Conservation (phyloP, 768 basidiomycete genomes). For the Gyrodon lividus region DNA sequence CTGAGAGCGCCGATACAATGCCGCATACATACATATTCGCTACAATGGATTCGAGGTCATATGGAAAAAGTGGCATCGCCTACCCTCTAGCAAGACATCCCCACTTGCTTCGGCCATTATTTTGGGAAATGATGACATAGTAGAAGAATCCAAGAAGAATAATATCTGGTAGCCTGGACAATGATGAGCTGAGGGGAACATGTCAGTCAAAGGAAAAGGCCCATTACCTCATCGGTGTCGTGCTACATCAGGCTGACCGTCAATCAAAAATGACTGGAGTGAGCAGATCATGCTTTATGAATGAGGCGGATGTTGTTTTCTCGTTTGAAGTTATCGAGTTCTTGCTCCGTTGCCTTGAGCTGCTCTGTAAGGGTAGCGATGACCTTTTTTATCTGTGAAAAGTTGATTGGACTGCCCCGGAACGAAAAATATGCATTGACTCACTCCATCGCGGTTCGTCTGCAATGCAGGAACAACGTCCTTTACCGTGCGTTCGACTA, state of each 20-base stretch:
- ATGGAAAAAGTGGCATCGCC: no score
- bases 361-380: slow-evolving; percentile 76
- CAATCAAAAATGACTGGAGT: slow-evolving; percentile 4
- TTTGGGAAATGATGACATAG: no score
- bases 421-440: slow-evolving; percentile 24
- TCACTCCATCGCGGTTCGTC: slow-evolving; percentile 85
- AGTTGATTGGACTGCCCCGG: slow-evolving; percentile 8
- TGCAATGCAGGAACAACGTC: slow-evolving; percentile 90
- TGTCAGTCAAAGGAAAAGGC: no score
- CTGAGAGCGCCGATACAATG: no score
- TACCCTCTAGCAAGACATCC: no score
- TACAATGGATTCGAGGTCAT: no score
- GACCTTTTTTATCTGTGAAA: slow-evolving; percentile 74
- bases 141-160: no score
- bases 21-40: no score
- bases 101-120: no score
- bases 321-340: slow-evolving; percentile 75
- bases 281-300: slow-evolving; percentile 23
- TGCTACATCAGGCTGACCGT: not conserved
- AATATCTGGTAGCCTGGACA: no score
- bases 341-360: slow-evolving; percentile 86
- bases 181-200: no score
- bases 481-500: slow-evolving; percentile 94
- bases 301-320: slow-evolving; percentile 75
- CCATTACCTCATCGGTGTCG: no score